Evolutionary conservation across 768 basidiomycete genomes (phyloP), one percentile per base, ranked within the genome.

Genomic region (Leccinum fibrillosum): DNA sequence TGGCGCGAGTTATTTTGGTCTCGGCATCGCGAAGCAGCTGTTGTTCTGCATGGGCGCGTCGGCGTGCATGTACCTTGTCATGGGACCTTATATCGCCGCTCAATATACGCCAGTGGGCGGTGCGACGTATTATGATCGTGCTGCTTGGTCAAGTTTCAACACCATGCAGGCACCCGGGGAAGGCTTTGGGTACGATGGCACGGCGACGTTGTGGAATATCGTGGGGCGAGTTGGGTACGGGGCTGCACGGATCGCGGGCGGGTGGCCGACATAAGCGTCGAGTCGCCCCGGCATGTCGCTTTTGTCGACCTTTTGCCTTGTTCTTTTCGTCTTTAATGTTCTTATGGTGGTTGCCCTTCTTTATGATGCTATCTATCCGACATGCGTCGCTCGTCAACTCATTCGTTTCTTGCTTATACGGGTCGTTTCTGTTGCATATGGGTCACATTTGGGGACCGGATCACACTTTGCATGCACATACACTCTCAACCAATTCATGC

Each of bases 121-220:
- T n/a, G 77, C 86, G 42, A 86, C 85, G 34, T 85, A 85, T 62
- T 87, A 90, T 64, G 90, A 93, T 65, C 86, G 90, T 11, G 78
- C 82, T 8, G 88, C 88, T 26, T 93, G 91, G 91, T 78, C 78
- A 56, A 87, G 84, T 69, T 91, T 90, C 74, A 92, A 92, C 67
- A 75, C 82, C 11, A 80, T 93, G 76, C 82, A 82, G 52, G 82
- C 79, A 10, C 80, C 78, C 1, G 89, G 89, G 0, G 90, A 91
- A 66, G 90, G 90, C 28, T 89, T 90, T 62, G 74, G 75, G 21
- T 74, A 76, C 12, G 86, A 86, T 62, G 79, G 82, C 34, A 82
- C 86, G 2, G 77, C 80, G 19, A 81, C 81, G 11, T 77, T 90
- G 48, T 90, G 88, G 88, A 82, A 75, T 58, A 78, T 90, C 62